phyloP scores from a whole-genome alignment of 192 early-diverging fungal genomes.

The Physocladia obscura region DNA sequence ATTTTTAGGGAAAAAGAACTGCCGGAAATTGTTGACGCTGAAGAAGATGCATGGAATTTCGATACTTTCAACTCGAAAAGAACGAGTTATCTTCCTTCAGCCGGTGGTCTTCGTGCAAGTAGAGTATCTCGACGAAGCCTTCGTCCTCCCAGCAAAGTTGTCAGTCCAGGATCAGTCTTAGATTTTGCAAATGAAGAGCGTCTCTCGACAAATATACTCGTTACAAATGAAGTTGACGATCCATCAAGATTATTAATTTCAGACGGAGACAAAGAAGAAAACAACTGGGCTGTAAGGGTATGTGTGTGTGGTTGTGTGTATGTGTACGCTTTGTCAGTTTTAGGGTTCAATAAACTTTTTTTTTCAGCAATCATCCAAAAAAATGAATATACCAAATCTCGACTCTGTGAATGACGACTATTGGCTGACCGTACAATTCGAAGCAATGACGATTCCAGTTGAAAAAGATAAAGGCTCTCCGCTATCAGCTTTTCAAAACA shows the following conservation, averaged over 20 bases:
- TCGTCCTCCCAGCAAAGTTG: constrained; percentile 17
- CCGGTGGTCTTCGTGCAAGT: neutral
- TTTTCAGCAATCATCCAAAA: too few species aligned
- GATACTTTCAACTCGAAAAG: constrained; percentile 40
- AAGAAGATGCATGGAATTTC: constrained; percentile 47
- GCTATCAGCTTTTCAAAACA: too few species aligned
- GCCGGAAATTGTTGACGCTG: constrained; percentile 11
- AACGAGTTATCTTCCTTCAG: neutral
- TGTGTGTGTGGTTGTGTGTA: neutral
- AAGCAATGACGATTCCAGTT: neutral
- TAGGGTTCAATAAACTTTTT: too few species aligned
- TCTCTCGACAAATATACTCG: too few species aligned
- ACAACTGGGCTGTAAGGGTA: constrained; percentile 5
- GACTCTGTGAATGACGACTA: constrained; percentile 7
- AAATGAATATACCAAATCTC: neutral
- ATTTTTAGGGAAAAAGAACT: constrained; percentile 1
- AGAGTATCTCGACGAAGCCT: neutral
- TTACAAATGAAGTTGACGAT: too few species aligned
- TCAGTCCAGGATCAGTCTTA: neutral
- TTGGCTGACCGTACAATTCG: neutral
- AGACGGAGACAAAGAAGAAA: too few species aligned
- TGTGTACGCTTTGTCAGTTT: too few species aligned
- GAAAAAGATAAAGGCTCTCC: neutral
- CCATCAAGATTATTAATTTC: too few species aligned
- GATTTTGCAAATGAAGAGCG: too few species aligned